Conservation (phyloP, 306 rosid species). For the Medicago ruthenica region DNA sequence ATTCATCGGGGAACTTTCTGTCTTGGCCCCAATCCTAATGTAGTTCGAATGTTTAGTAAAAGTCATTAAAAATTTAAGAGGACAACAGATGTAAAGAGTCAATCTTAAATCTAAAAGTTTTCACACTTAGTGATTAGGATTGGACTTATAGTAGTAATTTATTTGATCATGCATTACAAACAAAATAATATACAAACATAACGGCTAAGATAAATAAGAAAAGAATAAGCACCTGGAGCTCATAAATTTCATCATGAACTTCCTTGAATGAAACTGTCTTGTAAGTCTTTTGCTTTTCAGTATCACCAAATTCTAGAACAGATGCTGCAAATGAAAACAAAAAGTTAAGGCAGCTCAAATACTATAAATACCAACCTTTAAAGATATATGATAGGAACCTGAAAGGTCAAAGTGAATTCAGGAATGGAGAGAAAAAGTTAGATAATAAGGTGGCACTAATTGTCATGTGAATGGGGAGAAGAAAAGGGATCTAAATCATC, state of each 20-base stretch:
- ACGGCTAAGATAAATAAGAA: constrained; percentile 20
- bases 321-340: constrained; percentile 64
- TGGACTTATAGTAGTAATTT: constrained; percentile 15
- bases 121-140: constrained; percentile 18
- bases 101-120: constrained; percentile 17
- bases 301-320: constrained; percentile 74
- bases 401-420: too few relatives aligned
- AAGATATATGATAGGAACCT: too few relatives aligned
- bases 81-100: constrained; percentile 17
- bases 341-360: constrained; percentile 31
- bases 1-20: constrained; percentile 9
- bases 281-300: constrained; percentile 58
- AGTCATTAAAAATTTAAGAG: constrained; percentile 19
- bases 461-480: too few relatives aligned
- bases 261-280: constrained; percentile 70
- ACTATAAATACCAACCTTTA: constrained; percentile 28
- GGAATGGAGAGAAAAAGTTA: too few relatives aligned
- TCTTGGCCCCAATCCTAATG: neutral
- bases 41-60: constrained; percentile 21
- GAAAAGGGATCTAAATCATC: too few relatives aligned
- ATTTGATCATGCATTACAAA: constrained; percentile 18
- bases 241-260: constrained; percentile 62
- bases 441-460: too few relatives aligned
- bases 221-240: constrained; percentile 66
- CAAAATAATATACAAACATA: constrained; percentile 22